phyloP scores from a whole-genome alignment of 2,329 filamentous ascomycete species.

The Ascochyta fabae region DNA sequence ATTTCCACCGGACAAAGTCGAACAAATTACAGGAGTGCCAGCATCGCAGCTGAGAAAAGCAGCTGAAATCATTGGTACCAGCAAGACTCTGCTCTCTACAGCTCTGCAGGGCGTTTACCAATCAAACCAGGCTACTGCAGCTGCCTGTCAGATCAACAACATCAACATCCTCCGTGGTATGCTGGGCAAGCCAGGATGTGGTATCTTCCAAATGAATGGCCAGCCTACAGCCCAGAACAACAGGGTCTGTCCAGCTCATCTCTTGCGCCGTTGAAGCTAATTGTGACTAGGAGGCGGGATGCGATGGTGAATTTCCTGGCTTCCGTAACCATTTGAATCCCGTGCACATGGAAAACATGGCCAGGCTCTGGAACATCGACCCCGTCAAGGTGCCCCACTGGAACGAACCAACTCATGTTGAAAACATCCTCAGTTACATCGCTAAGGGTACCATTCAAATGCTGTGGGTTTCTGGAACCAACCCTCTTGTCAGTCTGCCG shows the following conservation, averaged over 20 bases:
- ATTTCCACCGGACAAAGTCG: slow-evolving; percentile 11
- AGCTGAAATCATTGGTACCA: slow-evolving; percentile 16
- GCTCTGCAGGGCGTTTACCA: slow-evolving; percentile 15
- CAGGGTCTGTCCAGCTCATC: not conserved
- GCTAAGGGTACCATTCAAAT: slow-evolving; percentile 12
- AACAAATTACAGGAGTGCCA: slow-evolving; percentile 12
- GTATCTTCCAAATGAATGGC: slow-evolving; percentile 16
- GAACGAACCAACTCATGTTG: slow-evolving; percentile 14
- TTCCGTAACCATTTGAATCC: slow-evolving; percentile 15
- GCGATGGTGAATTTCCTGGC: slow-evolving; percentile 15
- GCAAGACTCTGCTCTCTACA: slow-evolving; percentile 11
- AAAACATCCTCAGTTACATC: slow-evolving; percentile 14
- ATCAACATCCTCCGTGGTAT: slow-evolving; percentile 13
- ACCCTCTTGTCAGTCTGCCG: slow-evolving; percentile 14
- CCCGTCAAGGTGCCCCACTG: slow-evolving; percentile 12
- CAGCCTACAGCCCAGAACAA: slow-evolving; percentile 17
- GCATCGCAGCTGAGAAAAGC: slow-evolving; percentile 6
- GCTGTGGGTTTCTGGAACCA: slow-evolving; percentile 16
- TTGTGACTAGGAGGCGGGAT: slow-evolving; percentile 2
- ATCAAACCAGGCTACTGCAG: slow-evolving; percentile 14
- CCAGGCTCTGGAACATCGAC: slow-evolving; percentile 14
- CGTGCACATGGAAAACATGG: slow-evolving; percentile 12
- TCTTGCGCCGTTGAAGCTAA: too few species aligned
- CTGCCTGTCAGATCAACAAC: slow-evolving; percentile 17
- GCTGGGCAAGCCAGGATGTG: slow-evolving; percentile 14